Base-by-base conservation (phyloP, 2,329 filamentous ascomycete genomes). In the Helotiales sp. region DNA sequence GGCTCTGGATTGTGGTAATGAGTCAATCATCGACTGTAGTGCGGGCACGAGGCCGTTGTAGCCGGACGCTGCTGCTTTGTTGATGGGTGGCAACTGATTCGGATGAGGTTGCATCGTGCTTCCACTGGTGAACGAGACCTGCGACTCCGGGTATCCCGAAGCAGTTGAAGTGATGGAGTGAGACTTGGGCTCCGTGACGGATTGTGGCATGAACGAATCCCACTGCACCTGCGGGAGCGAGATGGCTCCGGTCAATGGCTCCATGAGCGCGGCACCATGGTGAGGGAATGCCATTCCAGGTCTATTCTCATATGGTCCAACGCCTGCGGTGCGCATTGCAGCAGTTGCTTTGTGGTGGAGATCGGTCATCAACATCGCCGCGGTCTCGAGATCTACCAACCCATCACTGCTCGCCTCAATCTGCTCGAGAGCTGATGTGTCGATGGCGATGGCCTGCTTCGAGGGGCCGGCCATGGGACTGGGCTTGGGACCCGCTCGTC, bases 281-380 rank as follows among this genome's bases (percentile, higher is more conserved):
- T 90, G 85, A 58, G 91, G 86, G 72, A 90, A 93, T 63, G 88
- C 80, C 73, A 89, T 86, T 70, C 84, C 82, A 30, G 81, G 76
- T 71, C 75, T 79, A 62, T 79, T 76, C 62, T 85, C 83, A 69
- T 80, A 86, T 50, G 81, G 78, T 58, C 66, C 69, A 48, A 71
- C 65, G 66, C 78, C 79, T 61, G 77, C 79, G 64, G 79, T 81
- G 57, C 84, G 82, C 75, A 85, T 91, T 68, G 86, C 80, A 58
- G 84, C 87, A 76, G 93, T 93, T 69, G 87, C 93, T 80, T 97
- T 97, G 80, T 97, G 92, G 77, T 96, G 93, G 72, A 98, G 89
- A 77, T 98, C 93, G 72, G 93, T 95, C 79, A 99, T 96, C 74
- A 99, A 85, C 91, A 98, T 97, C 67, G 95, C 95, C 67, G 95